Evolutionary conservation across 1,284 basidiomycete genomes (phyloP).

Genomic region (Hemileia vastatrix): DNA sequence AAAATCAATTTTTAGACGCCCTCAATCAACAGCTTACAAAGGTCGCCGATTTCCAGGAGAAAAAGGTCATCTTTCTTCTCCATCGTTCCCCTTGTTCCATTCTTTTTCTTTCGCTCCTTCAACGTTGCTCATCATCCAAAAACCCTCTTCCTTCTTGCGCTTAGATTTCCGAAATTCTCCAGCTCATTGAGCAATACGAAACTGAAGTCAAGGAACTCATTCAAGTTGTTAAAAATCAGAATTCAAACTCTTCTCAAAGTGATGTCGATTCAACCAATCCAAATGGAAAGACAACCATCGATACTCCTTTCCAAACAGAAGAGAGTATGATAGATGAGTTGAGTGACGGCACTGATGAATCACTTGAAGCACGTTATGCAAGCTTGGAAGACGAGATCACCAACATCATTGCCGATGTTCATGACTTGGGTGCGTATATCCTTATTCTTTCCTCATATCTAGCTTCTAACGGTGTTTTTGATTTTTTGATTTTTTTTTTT

Average conservation of each 20-base stretch:
- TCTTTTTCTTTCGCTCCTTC: neutral
- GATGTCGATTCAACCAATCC: conserved; percentile 27
- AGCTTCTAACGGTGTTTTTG: neutral
- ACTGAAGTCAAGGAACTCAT: conserved; percentile 68
- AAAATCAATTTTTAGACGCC: conserved; percentile 22
- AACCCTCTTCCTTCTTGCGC: conserved; percentile 37
- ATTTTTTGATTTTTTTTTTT: neutral
- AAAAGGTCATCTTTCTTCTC: conserved; percentile 28
- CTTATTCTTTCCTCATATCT: conserved; percentile 34
- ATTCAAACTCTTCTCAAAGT: conserved; percentile 38
- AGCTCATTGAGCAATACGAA: conserved; percentile 69
- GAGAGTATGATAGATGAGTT: conserved; percentile 47
- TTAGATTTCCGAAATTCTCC: conserved; percentile 76
- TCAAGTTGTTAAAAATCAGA: conserved; percentile 43
- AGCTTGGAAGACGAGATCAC: conserved; percentile 90
- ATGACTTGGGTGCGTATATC: conserved; percentile 84
- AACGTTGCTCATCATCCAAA: conserved; percentile 50
- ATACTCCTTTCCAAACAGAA: conserved; percentile 15
- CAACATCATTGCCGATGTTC: conserved; percentile 90
- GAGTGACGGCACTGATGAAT: conserved; percentile 50
- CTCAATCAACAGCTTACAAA: conserved; percentile 12
- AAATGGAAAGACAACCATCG: conserved; percentile 27
- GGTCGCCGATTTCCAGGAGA: conserved; percentile 18
- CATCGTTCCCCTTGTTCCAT: conserved; percentile 9
- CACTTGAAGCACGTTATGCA: conserved; percentile 77